Percentiles rank a stretch among this genome's conserved stretches.
Conservation (phyloP, 495 filamentous ascomycete genomes). For the Tuber umbilicatum region DNA sequence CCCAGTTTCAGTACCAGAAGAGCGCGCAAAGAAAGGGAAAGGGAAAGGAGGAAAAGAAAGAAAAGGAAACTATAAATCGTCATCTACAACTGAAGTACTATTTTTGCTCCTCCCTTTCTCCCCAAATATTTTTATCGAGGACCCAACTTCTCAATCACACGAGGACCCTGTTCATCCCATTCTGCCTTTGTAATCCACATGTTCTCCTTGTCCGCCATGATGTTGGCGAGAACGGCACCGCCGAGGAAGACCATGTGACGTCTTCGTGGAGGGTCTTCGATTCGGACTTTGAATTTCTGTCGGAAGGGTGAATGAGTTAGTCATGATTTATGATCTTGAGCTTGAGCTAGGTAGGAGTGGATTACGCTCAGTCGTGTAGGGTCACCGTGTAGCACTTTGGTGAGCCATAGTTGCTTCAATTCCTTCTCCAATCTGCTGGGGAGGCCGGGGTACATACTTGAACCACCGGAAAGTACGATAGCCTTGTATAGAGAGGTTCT, state of each 20-base stretch:
- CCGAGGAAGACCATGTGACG: constrained; percentile 99
- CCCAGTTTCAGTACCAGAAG: not conserved
- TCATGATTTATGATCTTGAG: constrained; percentile 3
- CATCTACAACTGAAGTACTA: constrained; percentile 1
- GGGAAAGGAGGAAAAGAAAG: not conserved
- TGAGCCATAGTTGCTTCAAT: constrained; percentile 96
- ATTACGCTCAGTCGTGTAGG: constrained; percentile 76
- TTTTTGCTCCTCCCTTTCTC: not conserved
- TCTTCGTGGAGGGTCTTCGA: constrained; percentile 92
- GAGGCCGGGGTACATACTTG: constrained; percentile 96
- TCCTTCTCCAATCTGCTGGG: constrained; percentile 95
- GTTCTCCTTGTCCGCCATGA: constrained; percentile 95
- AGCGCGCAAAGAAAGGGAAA: not conserved
- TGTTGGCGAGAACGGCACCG: constrained; percentile 92
- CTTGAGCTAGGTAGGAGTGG: constrained; percentile 5
- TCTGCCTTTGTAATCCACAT: constrained; percentile 99
- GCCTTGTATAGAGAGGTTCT: constrained; percentile 91
- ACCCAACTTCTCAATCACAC: constrained; percentile 82
- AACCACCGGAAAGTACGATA: constrained; percentile 90
- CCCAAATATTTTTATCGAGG: constrained; percentile 49
- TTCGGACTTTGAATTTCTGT: constrained; percentile 97
- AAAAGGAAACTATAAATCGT: not conserved
- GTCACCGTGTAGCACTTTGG: constrained; percentile 77
- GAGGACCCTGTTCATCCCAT: constrained; percentile 89
- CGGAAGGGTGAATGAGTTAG: not conserved